These are phyloP conservation scores for Stephania yunnanensis DNA, from an alignment of 164 flowering plant species.

Conservation along the genomic window DNA sequence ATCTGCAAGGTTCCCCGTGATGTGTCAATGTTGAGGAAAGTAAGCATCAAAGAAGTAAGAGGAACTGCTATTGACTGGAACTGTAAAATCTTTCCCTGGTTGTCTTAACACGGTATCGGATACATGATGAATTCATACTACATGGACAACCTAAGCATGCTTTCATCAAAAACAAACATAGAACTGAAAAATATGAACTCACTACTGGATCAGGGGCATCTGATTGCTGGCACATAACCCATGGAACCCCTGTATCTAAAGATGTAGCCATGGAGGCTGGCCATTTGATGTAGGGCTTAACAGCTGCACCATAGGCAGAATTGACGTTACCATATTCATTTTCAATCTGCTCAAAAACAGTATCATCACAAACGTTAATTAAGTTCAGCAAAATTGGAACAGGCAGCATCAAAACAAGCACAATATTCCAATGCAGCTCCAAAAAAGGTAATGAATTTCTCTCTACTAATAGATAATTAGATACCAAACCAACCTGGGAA, in stretches of 20 bases:
- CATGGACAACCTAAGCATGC: neutral
- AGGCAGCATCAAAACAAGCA: neutral
- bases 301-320: conserved; percentile 56
- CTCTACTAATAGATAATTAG: neutral
- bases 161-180: neutral
- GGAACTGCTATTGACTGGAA: neutral
- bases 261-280: conserved; percentile 86
- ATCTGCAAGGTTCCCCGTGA: conserved; percentile 42
- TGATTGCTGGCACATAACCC: conserved; percentile 98
- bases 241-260: conserved; percentile 90
- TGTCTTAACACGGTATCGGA: neutral
- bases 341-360: conserved; percentile 56
- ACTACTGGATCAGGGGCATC: conserved; percentile 96
- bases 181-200: conserved; percentile 21
- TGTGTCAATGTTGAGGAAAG: conserved; percentile 1
- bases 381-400: neutral
- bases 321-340: conserved; percentile 92
- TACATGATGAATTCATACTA: neutral
- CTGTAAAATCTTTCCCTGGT: no score
- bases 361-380: neutral
- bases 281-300: conserved; percentile 74
- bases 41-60: neutral
- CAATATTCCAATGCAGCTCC: neutral
- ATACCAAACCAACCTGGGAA: conserved; percentile 62
- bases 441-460: neutral